These are phyloP conservation scores for Lenwebbia sp. DNA, from an alignment of 345 rosid genomes.

Conservation along the genomic window DNA sequence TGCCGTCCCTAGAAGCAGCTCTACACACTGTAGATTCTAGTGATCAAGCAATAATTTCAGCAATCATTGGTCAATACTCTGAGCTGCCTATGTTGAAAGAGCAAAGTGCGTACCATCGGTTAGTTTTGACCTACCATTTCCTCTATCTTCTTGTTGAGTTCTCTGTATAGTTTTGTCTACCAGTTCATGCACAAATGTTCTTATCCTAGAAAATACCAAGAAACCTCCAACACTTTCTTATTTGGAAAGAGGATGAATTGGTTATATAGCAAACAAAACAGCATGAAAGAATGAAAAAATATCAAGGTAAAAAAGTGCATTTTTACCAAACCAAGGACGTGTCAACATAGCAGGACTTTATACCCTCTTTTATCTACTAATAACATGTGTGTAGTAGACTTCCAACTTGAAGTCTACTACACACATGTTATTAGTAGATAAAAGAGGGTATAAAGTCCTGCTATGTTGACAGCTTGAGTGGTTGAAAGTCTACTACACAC, in stretches of 20 bases:
- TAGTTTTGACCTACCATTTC: constrained; percentile 5
- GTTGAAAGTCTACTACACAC: too few species aligned
- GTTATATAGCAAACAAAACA: background rate
- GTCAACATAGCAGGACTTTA: background rate
- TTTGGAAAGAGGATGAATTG: background rate
- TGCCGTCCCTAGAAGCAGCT: constrained; percentile 51
- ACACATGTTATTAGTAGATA: too few species aligned
- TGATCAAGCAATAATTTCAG: constrained; percentile 37
- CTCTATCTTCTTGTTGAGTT: background rate
- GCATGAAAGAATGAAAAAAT: background rate
- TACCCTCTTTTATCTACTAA: background rate
- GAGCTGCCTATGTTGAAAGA: constrained; percentile 48
- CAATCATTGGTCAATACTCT: constrained; percentile 40
- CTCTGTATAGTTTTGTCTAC: background rate
- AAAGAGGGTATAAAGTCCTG: too few species aligned
- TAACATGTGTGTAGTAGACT: background rate
- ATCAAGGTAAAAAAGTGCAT: background rate
- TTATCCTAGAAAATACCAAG: background rate
- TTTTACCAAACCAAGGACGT: background rate
- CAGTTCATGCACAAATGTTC: background rate
- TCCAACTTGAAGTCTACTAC: background rate
- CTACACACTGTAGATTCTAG: constrained; percentile 31
- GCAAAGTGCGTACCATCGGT: constrained; percentile 49
- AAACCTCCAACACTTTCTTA: background rate
- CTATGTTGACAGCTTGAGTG: too few species aligned